These are phyloP conservation scores for Cladosporium colombiae DNA, from an alignment of 2,329 filamentous ascomycete species.

Conservation along the genomic window DNA sequence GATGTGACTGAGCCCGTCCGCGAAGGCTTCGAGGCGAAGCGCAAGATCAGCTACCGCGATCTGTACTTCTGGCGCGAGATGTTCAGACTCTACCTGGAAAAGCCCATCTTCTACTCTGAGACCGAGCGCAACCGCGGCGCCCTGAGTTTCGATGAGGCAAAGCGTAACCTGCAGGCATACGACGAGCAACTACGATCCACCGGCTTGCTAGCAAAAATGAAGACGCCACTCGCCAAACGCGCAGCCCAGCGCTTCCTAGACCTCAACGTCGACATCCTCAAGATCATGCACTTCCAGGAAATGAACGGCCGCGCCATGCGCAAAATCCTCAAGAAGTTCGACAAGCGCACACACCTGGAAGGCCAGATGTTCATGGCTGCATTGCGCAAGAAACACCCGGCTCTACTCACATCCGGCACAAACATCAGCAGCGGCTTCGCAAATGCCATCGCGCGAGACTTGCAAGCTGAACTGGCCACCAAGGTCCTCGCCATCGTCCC, in stretches of 20 bases:
- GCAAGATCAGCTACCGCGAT: slow-evolving; percentile 49
- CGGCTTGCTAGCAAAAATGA: slow-evolving; percentile 63
- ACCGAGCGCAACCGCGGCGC: slow-evolving; percentile 70
- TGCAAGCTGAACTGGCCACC: slow-evolving; percentile 72
- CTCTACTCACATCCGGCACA: slow-evolving; percentile 25
- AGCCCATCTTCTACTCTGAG: slow-evolving; percentile 79
- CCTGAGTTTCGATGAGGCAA: slow-evolving; percentile 65
- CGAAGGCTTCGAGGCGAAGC: slow-evolving; percentile 43
- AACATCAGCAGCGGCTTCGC: slow-evolving; percentile 64
- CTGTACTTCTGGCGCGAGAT: slow-evolving; percentile 76
- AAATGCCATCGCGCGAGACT: slow-evolving; percentile 69
- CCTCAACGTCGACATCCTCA: slow-evolving; percentile 75
- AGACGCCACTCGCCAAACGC: slow-evolving; percentile 62
- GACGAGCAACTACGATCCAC: slow-evolving; percentile 65
- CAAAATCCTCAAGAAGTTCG: slow-evolving; percentile 92
- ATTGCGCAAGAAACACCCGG: slow-evolving; percentile 32
- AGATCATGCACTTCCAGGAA: slow-evolving; percentile 79
- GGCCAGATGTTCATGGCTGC: slow-evolving; percentile 38
- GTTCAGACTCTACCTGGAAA: slow-evolving; percentile 79
- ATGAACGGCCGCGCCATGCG: slow-evolving; percentile 75
- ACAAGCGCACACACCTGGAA: slow-evolving; percentile 77
- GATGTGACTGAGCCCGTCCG: slow-evolving; percentile 65
- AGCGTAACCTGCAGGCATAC: slow-evolving; percentile 70
- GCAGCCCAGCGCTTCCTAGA: slow-evolving; percentile 70
- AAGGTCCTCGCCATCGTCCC: slow-evolving; percentile 74